Evolutionary conservation across 73 alveolate genomes (phyloP), one percentile per base, ranked within the genome.

Genomic region (Paramecium tetraurelia): DNA sequence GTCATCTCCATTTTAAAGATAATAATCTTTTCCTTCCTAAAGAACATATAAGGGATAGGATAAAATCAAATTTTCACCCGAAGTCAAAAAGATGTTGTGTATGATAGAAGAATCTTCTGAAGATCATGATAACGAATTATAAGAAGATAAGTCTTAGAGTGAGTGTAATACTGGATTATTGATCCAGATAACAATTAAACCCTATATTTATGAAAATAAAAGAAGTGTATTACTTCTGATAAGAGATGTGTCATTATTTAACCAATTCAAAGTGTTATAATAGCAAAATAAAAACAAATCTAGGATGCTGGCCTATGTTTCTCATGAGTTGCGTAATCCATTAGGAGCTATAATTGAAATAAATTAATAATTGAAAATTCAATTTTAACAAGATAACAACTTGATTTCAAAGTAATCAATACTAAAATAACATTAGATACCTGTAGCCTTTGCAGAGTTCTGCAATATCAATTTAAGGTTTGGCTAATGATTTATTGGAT

Each of bases 401-500:
- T 24, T 31, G 9, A 31, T 75, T 7, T 14, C 5, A 75, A 36
- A 75, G 59, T 31, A 33, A 44, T 75, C 16, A 75, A 31, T 75
- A 6, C 22, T 33, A 75, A 31, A 40, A 33, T 33, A 33, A n/a
- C 10, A 33, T 75, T 33, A 75, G 87, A 75, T 75, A 14, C 12
- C 21, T 75, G 7, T 36, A 33, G 14, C 87, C 87, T n/a, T 40
- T 75, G 18, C 4, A 36, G 69, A 31, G 59, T 33, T 29, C 87
- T 12, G 57, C 87, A 16, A 5, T 31, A 16, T 36, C 33, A 75
- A 75, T 75, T 11, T 0, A 21, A 21, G 36, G 69, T 36, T 40
- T 75, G 12, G 87, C 59, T 3, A 75, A 75, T 36, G 87, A 75
- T 75, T 40, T 75, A 75, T 75, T 75, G 16, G 87, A 75, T 75